These are phyloP conservation scores for Boletus sp. DNA, from an alignment of 768 basidiomycete species.

Conservation along the genomic window DNA sequence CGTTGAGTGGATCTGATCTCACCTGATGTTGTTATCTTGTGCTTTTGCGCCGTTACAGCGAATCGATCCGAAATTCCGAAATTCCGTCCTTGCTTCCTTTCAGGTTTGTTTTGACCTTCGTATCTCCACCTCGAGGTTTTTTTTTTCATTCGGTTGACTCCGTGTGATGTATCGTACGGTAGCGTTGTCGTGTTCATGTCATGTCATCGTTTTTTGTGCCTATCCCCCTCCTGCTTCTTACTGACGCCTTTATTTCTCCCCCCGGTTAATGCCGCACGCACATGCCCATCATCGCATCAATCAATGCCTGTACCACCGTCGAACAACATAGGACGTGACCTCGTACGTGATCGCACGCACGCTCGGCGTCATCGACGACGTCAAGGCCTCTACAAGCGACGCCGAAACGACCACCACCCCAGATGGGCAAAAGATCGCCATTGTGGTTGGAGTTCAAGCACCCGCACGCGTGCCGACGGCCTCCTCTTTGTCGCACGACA, in stretches of 20 bases:
- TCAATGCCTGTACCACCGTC: background rate
- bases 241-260: conserved; percentile 8
- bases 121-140: conserved; percentile 15
- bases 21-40: background rate
- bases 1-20: background rate
- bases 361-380: conserved; percentile 72
- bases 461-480: background rate
- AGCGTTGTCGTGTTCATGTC: background rate
- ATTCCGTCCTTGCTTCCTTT: conserved; percentile 1
- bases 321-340: conserved; percentile 58
- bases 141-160: conserved; percentile 4
- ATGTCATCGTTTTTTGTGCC: background rate
- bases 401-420: background rate
- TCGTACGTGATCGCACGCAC: conserved; percentile 84
- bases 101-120: background rate
- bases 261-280: background rate
- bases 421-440: background rate
- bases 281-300: background rate
- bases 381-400: conserved; percentile 72
- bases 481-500: background rate
- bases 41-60: conserved; percentile 8
- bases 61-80: conserved; percentile 7
- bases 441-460: background rate
- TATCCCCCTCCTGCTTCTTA: background rate
- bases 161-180: background rate